Evolutionary conservation across 257 asterid species (phyloP), one percentile per base, ranked within the genome.

Genomic region (Ilex aquifolium): DNA sequence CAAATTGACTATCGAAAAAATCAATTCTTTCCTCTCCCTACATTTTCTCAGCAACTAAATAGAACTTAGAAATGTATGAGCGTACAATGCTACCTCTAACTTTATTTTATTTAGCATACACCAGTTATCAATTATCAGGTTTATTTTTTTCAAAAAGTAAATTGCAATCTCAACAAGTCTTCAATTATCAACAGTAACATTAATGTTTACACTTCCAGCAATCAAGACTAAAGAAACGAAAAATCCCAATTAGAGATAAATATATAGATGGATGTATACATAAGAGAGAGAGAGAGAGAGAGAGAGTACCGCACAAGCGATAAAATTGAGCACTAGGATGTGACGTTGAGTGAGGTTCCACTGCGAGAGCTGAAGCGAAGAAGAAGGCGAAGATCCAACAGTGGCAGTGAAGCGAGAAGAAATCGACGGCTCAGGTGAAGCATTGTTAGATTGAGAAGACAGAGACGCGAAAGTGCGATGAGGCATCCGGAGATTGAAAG

Each of bases 281-380:
- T 57, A 7, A 21, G 27, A 21, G 27, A 21, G 58, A 65, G 53
- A 58, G 61, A 66, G 68, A 49, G 56, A 64, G 64, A 59, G 63
- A 56, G 56, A 3, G 16, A 7, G 32, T 83, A 90, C 97, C 13
- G 86, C 83, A 85, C 93, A 90, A 60, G 97, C 95, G 75, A 80
- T 71, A 82, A 82, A 77, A 77, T 66, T 79, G 86, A 90, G 97
- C 62, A 88, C 55, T 56, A 68, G 79, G 62, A 88, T 70, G 74
- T 83, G 95, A 69, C 85, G 91, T 60, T 62, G 87, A 60, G 92
- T 76, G 65, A 85, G 69, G 46, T 72, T 66, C 84, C 61, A 77
- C 15, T 79, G 84, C 48, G 68, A 31, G 63, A 65, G 79, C 32
- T 67, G 76, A 59, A 60, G 32, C 42, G 49, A 60, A 46, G 78